Evolutionary conservation across 2,329 filamentous ascomycete species (phyloP), one percentile per base, ranked within the genome.

Genomic region (Trichoderma oligosporum): DNA sequence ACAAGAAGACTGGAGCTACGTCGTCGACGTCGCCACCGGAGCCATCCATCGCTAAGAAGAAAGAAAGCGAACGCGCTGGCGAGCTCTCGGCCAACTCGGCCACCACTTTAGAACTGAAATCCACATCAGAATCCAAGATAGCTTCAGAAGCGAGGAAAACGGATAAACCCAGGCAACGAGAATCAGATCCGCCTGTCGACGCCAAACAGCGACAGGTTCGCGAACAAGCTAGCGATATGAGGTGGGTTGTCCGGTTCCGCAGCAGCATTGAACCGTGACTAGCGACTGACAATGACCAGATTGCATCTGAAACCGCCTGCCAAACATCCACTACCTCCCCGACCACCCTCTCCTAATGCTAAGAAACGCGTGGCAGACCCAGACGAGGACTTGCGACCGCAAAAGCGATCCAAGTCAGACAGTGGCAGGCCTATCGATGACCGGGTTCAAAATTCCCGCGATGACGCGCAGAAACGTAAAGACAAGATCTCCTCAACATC

Each of bases 401-500:
- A 70, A 53, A 83, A 83, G 66, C 75, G 79, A 56, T 66, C 69
- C 22, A 77, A 71, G 57, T 67, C 74, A 18, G 78, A 80, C 22
- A 57, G 65, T 12, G 60, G 63, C 56, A 70, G 68, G 38, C 60
- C 63, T 20, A 49, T 58, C 36, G 73, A 74, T 36, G 71, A 73
- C 11, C 65, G 68, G 51, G 62, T 63, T 51, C 67, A 66, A 61
- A 63, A 62, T 24, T 60, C 66, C 46, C 69, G 71, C 61, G 72
- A 74, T 46, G 72, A 73, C 20, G 62, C 62, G 27, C 64, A 61
- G 18, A 68, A 67, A 36, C 68, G 66, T 60, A 70, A 67, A 58
- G 71, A 74, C 8, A 60, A 63, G 56, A 65, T 69, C 14, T 59
- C 61, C 31, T 56, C 62, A 27, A 35, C 22, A 9, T 9, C 53